Conservation (phyloP, 495 filamentous ascomycete species). For the Neurospora intermedia region DNA sequence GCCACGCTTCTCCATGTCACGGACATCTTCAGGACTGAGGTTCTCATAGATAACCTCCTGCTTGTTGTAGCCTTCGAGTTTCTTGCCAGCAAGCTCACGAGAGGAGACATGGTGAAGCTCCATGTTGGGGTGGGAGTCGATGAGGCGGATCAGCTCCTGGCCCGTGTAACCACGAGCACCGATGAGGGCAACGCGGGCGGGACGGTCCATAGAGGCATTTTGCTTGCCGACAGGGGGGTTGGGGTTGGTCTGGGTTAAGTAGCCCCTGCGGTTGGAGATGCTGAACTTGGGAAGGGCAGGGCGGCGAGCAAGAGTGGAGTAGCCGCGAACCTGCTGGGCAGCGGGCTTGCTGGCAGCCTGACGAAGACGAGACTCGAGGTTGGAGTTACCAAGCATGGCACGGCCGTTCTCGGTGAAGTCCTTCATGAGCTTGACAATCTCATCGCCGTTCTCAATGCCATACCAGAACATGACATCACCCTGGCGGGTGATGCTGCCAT, state of each 20-base stretch:
- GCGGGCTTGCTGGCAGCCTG: conserved; percentile 52
- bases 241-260: conserved; percentile 76
- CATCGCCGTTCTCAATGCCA: conserved; percentile 73
- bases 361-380: conserved; percentile 74
- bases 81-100: conserved; percentile 82
- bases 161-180: conserved; percentile 95
- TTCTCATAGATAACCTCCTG: conserved; percentile 92
- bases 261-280: conserved; percentile 34
- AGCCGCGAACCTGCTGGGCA: conserved; percentile 51
- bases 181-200: conserved; percentile 80
- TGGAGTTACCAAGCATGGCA: conserved; percentile 83
- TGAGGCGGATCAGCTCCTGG: conserved; percentile 79
- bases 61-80: conserved; percentile 85
- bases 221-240: conserved; percentile 94
- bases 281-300: conserved; percentile 15
- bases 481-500: conserved; percentile 74
- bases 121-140: conserved; percentile 88
- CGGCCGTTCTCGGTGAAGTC: conserved; percentile 78
- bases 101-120: conserved; percentile 91
- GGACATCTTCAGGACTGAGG: conserved; percentile 78
- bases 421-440: conserved; percentile 76
- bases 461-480: conserved; percentile 97
- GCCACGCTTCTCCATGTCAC: conserved; percentile 80
- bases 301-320: conserved; percentile 46
- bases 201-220: conserved; percentile 73